Evolutionary conservation across 2,329 filamentous ascomycete species (phyloP).

Genomic region (Ophiocordyceps sinensis): DNA sequence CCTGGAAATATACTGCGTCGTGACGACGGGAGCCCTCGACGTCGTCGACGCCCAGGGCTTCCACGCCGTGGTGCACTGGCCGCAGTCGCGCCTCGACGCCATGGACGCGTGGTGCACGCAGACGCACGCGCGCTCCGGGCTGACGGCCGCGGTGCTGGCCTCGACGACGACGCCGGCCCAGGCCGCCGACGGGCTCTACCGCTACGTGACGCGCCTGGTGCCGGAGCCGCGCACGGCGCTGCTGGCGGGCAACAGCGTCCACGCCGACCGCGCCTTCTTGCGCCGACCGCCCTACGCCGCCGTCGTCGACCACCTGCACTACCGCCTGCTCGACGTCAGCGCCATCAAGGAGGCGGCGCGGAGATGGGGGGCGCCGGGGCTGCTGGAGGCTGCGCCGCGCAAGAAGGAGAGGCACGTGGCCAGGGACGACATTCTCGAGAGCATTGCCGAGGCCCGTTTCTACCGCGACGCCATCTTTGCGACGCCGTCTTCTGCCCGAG

Average conservation of each 20-base stretch:
- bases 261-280: slow-evolving; percentile 77
- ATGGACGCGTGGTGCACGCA: slow-evolving; percentile 85
- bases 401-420: slow-evolving; percentile 76
- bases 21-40: slow-evolving; percentile 69
- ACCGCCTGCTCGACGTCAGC: slow-evolving; percentile 86
- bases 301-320: slow-evolving; percentile 67
- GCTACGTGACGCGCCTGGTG: slow-evolving; percentile 61
- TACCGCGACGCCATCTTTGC: slow-evolving; percentile 60
- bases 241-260: slow-evolving; percentile 84
- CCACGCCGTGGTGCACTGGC: slow-evolving; percentile 65
- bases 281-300: slow-evolving; percentile 56
- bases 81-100: slow-evolving; percentile 50
- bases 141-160: slow-evolving; percentile 60
- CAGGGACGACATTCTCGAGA: slow-evolving; percentile 81
- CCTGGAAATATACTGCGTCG: slow-evolving; percentile 81
- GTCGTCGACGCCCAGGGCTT: slow-evolving; percentile 65
- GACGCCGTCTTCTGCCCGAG: not conserved
- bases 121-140: slow-evolving; percentile 68
- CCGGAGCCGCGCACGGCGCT: slow-evolving; percentile 53
- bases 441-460: slow-evolving; percentile 79
- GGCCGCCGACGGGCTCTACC: slow-evolving; percentile 59
- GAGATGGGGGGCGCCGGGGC: slow-evolving; percentile 49
- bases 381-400: slow-evolving; percentile 43
- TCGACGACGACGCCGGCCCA: slow-evolving; percentile 58
- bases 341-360: slow-evolving; percentile 79